Percentiles rank a stretch among this genome's conserved stretches.
Conservation (phyloP, 1,284 basidiomycete genomes). For the Malassezia restricta region DNA sequence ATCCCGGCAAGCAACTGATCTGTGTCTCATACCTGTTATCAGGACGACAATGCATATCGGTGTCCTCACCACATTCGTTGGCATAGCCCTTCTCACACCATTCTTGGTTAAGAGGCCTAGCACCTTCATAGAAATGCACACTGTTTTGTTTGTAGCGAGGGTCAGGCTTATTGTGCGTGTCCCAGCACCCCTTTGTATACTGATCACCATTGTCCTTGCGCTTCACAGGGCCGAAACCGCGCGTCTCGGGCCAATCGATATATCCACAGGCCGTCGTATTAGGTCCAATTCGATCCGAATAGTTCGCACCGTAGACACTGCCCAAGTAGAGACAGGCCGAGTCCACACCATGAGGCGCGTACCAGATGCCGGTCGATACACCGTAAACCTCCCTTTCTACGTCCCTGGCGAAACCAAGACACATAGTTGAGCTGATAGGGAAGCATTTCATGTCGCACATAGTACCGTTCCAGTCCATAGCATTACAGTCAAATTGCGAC, state of each 20-base stretch:
- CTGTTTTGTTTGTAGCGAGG: neutral
- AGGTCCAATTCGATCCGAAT: neutral
- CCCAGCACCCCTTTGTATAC: constrained; percentile 13
- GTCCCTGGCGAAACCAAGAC: neutral
- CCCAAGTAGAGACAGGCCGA: constrained; percentile 7
- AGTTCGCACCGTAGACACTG: neutral
- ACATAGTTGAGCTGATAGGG: constrained; percentile 9
- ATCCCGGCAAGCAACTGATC: too few species aligned
- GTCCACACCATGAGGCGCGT: constrained; percentile 3
- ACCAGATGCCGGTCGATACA: constrained; percentile 7
- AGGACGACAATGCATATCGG: too few species aligned
- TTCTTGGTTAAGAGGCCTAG: constrained; percentile 1
- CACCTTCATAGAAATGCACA: constrained; percentile 11
- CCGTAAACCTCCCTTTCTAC: neutral
- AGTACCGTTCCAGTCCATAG: constrained; percentile 11
- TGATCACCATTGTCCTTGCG: neutral
- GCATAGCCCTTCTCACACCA: constrained; percentile 7
- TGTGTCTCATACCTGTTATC: too few species aligned
- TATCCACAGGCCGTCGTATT: constrained; percentile 11
- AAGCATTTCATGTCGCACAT: constrained; percentile 14
- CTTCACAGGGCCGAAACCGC: constrained; percentile 10
- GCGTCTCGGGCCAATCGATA: constrained; percentile 11
- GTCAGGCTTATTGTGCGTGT: constrained; percentile 1
- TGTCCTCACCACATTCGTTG: neutral
- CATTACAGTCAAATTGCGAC: constrained; percentile 12